phyloP scores from a whole-genome alignment of 805 yeast species.

The Cyberlindnera euphorbiiphila region DNA sequence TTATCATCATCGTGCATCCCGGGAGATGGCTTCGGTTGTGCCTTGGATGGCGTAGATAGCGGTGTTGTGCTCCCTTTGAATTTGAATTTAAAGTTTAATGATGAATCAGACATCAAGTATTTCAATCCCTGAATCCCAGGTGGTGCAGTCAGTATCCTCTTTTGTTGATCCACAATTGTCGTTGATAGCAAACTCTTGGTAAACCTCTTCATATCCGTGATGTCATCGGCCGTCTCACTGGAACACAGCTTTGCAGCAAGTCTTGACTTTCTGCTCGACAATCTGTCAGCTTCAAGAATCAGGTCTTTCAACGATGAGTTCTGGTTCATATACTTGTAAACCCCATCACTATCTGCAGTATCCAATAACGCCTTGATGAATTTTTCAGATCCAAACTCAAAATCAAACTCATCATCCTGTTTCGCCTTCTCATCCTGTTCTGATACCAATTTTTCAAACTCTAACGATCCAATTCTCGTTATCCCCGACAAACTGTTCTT shows the following conservation, averaged over 20 bases:
- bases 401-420: conserved; percentile 24
- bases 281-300: conserved; percentile 21
- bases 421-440: conserved; percentile 29
- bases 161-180: conserved; percentile 19
- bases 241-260: conserved; percentile 23
- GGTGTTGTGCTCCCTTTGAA: conserved; percentile 3
- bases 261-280: conserved; percentile 21
- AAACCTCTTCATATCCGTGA: conserved; percentile 9
- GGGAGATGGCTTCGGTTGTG: too few relatives aligned
- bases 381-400: conserved; percentile 59
- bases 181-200: conserved; percentile 8
- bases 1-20: too few relatives aligned
- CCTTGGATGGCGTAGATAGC: too few relatives aligned
- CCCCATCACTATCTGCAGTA: conserved; percentile 24
- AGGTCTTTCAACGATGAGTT: conserved; percentile 24
- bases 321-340: conserved; percentile 22
- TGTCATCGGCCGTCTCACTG: conserved; percentile 18
- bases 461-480: conserved; percentile 31
- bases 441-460: conserved; percentile 31
- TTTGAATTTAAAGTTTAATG: conserved; percentile 15
- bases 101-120: conserved; percentile 15
- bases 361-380: conserved; percentile 44
- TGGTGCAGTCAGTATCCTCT: conserved; percentile 8
- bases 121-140: conserved; percentile 11
- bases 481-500: conserved; percentile 15